Conservation (phyloP, 1,284 basidiomycete genomes). For the Cerioporus squamosus region DNA sequence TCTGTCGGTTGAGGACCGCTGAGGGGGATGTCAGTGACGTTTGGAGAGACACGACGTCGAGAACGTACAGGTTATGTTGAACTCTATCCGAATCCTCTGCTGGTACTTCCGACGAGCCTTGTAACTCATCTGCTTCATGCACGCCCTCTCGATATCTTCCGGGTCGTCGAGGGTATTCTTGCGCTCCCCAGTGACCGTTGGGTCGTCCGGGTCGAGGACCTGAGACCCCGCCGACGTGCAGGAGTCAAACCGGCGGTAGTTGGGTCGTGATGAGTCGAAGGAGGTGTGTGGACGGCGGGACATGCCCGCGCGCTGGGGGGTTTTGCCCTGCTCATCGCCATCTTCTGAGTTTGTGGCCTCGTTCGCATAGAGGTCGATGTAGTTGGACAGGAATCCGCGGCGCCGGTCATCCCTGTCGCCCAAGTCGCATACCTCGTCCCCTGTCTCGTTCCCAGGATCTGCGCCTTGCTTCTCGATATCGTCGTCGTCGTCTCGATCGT, state of each 20-base stretch:
- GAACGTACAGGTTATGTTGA: conserved; percentile 66
- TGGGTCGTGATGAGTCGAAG: conserved; percentile 11
- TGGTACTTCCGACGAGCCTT: conserved; percentile 64
- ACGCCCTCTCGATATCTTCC: conserved; percentile 61
- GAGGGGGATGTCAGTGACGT: conserved; percentile 24
- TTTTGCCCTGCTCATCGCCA: conserved; percentile 20
- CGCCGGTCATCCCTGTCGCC: conserved; percentile 32
- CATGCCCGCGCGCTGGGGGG: neutral
- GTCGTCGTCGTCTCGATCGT: conserved; percentile 22
- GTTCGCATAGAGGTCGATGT: conserved; percentile 58
- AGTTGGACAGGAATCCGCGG: conserved; percentile 45
- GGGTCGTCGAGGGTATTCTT: conserved; percentile 54
- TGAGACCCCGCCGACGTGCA: conserved; percentile 25
- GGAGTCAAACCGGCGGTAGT: conserved; percentile 16
- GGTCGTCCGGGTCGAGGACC: conserved; percentile 39
- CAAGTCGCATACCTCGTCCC: conserved; percentile 5
- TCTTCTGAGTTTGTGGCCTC: conserved; percentile 28
- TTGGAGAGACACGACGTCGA: neutral
- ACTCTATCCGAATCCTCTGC: conserved; percentile 66
- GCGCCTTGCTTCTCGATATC: neutral
- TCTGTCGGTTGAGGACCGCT: conserved; percentile 61
- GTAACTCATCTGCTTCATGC: conserved; percentile 66
- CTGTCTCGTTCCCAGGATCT: neutral
- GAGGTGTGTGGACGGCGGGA: conserved; percentile 9
- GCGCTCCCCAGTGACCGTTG: conserved; percentile 33